A percentile compares a stretch with the other conserved stretches of the same genome.
These are phyloP conservation scores for Aspergillus fijiensis DNA, from an alignment of 2,329 filamentous ascomycete species.

Conservation along the genomic window DNA sequence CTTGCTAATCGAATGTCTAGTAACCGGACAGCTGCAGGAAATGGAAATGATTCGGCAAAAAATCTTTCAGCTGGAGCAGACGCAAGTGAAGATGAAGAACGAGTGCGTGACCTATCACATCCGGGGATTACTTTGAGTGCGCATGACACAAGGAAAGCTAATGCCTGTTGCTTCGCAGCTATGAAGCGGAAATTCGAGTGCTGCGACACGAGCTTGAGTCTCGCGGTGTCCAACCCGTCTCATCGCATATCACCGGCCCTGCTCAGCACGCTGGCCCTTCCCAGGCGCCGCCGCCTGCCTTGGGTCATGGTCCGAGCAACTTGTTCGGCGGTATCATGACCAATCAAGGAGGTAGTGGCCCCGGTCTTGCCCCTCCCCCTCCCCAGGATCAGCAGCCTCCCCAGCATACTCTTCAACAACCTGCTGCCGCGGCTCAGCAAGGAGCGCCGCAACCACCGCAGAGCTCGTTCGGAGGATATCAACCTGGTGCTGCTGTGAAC, in stretches of 20 bases:
- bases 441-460: constrained; percentile 70
- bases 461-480: constrained; percentile 69
- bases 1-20: constrained; percentile 50
- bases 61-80: constrained; percentile 88
- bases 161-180: constrained; percentile 55
- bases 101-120: constrained; percentile 63
- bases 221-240: constrained; percentile 62
- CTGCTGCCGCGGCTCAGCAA: constrained; percentile 56
- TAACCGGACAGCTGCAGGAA: constrained; percentile 86
- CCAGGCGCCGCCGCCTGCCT: constrained; percentile 78
- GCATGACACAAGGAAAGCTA: constrained; percentile 13
- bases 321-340: constrained; percentile 96
- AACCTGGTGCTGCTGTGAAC: constrained; percentile 63
- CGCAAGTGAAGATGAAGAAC: constrained; percentile 81
- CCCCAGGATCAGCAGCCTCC: constrained; percentile 63
- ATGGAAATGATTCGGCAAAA: constrained; percentile 93
- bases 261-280: constrained; percentile 76
- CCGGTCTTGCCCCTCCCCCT: constrained; percentile 75
- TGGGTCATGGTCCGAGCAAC: constrained; percentile 84
- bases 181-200: constrained; percentile 85
- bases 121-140: not conserved
- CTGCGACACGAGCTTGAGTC: constrained; percentile 84
- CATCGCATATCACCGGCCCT: constrained; percentile 69
- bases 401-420: constrained; percentile 60
- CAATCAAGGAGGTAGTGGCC: constrained; percentile 78